phyloP scores from a whole-genome alignment of 352 stramenopile genomes.

The Albugo laibachii region DNA sequence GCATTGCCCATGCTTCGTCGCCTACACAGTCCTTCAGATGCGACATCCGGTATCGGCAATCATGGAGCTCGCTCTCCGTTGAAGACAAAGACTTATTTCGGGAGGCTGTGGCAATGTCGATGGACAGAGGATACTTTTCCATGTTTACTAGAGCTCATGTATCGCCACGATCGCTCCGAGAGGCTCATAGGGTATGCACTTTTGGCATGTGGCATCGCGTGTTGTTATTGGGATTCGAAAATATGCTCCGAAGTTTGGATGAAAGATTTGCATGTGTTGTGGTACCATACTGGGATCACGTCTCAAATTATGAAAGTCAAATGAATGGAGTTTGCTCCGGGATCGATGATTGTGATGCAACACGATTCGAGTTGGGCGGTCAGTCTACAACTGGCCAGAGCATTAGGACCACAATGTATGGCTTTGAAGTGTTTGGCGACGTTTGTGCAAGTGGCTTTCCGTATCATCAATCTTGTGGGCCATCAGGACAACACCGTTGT shows the following conservation, averaged over 20 bases:
- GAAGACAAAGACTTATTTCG: conserved; percentile 40
- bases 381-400: conserved; percentile 9
- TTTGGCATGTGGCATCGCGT: conserved; percentile 55
- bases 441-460: conserved; percentile 27
- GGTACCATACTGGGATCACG: conserved; percentile 67
- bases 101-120: conserved; percentile 31
- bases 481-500: conserved; percentile 9
- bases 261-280: conserved; percentile 40
- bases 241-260: conserved; percentile 45
- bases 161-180: conserved; percentile 15
- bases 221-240: conserved; percentile 49
- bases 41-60: conserved; percentile 14
- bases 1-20: too few species aligned
- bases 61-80: conserved; percentile 19
- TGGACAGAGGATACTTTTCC: conserved; percentile 24
- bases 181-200: conserved; percentile 23
- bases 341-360: conserved; percentile 32
- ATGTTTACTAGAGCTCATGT: conserved; percentile 36
- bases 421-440: conserved; percentile 12
- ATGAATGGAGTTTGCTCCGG: conserved; percentile 14
- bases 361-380: conserved; percentile 40
- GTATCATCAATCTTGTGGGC: conserved; percentile 12
- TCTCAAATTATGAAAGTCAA: conserved; percentile 32
- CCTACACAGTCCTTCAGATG: too few species aligned
- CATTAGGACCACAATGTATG: conserved; percentile 7